Evolutionary conservation across 1,284 basidiomycete genomes (phyloP).

Genomic region (Ganoderma resinaceum): DNA sequence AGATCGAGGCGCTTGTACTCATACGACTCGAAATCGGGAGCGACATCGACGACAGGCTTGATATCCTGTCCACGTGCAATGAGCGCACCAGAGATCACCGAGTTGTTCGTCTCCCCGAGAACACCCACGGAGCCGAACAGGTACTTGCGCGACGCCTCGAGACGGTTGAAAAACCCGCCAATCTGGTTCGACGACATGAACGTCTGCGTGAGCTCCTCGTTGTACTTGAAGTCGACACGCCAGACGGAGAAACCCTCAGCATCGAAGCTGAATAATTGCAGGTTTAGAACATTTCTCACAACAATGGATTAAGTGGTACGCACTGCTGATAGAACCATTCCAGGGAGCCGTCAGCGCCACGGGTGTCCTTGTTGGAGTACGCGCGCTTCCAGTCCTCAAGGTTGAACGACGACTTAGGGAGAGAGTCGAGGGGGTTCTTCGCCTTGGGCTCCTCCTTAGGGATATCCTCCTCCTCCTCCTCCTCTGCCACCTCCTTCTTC

Average conservation of each 20-base stretch:
- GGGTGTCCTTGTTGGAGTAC: slow-evolving; percentile 97
- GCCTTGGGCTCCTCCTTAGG: slow-evolving; percentile 74
- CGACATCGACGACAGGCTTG: slow-evolving; percentile 78
- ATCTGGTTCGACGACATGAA: slow-evolving; percentile 96
- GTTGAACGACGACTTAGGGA: slow-evolving; percentile 93
- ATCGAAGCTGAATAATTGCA: slow-evolving; percentile 77
- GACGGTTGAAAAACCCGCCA: slow-evolving; percentile 95
- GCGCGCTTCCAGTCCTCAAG: slow-evolving; percentile 98
- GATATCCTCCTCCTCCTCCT: slow-evolving; percentile 72
- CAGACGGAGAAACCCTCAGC: slow-evolving; percentile 90
- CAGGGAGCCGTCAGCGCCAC: slow-evolving; percentile 73
- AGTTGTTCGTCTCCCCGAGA: slow-evolving; percentile 82
- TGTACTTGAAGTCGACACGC: slow-evolving; percentile 97
- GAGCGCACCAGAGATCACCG: slow-evolving; percentile 80
- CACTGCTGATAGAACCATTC: slow-evolving; percentile 95
- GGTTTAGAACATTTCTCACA: neutral
- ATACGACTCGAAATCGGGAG: slow-evolving; percentile 96
- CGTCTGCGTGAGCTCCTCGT: slow-evolving; percentile 88
- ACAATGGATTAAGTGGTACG: slow-evolving; percentile 33
- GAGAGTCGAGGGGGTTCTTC: slow-evolving; percentile 94
- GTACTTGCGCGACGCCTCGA: slow-evolving; percentile 95
- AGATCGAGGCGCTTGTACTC: slow-evolving; percentile 78
- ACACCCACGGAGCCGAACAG: slow-evolving; percentile 95
- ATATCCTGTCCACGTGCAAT: slow-evolving; percentile 83
- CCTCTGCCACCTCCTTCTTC: slow-evolving; percentile 66